Evolutionary conservation across 2,329 filamentous ascomycete genomes (phyloP).

Genomic region (Microsporum audouinii): DNA sequence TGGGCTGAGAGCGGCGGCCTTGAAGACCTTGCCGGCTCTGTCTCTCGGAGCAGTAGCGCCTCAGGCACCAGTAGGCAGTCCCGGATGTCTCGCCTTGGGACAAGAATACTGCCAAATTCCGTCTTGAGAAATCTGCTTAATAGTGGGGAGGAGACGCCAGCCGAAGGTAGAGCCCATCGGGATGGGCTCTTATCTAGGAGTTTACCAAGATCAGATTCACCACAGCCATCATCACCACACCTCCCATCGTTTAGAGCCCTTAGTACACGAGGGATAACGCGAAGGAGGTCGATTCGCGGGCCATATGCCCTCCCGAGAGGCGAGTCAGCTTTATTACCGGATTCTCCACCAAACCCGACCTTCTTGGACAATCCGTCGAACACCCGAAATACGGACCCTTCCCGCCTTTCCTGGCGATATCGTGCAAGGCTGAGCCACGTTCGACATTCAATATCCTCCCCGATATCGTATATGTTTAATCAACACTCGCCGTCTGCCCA

Average conservation of each 20-base stretch:
- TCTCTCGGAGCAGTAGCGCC: slow-evolving; percentile 18
- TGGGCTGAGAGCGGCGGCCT: neutral
- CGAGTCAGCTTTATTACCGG: slow-evolving; percentile 24
- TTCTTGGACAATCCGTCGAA: slow-evolving; percentile 20
- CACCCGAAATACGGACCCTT: slow-evolving; percentile 21
- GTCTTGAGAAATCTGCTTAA: slow-evolving; percentile 34
- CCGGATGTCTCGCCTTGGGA: slow-evolving; percentile 39
- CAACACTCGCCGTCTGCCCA: slow-evolving; percentile 21
- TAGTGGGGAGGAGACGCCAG: slow-evolving; percentile 37
- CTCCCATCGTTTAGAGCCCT: slow-evolving; percentile 33
- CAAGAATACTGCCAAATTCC: slow-evolving; percentile 37
- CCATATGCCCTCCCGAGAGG: slow-evolving; percentile 31
- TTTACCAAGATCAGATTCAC: slow-evolving; percentile 25
- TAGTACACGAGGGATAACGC: slow-evolving; percentile 29
- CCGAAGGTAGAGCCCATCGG: slow-evolving; percentile 36
- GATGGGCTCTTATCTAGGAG: slow-evolving; percentile 32
- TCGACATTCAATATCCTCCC: slow-evolving; percentile 33
- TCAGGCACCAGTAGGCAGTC: slow-evolving; percentile 34
- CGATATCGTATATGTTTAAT: slow-evolving; percentile 36
- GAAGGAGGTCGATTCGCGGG: slow-evolving; percentile 30
- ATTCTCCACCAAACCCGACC: slow-evolving; percentile 20
- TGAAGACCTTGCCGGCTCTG: neutral
- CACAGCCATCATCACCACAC: slow-evolving; percentile 24
- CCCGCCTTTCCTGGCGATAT: slow-evolving; percentile 29
- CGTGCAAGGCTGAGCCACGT: slow-evolving; percentile 33